phyloP scores from a whole-genome alignment of 2,329 filamentous ascomycete species.

The Thelonectria blattea region DNA sequence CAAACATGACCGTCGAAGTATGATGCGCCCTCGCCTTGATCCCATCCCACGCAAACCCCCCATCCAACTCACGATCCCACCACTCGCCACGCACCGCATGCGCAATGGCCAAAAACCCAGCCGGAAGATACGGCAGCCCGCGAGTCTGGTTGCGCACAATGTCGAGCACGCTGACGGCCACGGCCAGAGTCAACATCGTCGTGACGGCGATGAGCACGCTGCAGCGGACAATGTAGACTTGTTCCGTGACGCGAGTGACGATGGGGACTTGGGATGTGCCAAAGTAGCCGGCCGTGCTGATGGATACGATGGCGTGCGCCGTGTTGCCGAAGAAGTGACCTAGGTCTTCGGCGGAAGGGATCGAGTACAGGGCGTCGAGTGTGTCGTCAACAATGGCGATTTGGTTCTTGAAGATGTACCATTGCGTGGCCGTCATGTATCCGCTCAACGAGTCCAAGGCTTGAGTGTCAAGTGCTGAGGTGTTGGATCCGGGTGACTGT shows the following conservation, averaged over 20 bases:
- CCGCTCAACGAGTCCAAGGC: slow-evolving; percentile 20
- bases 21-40: slow-evolving; percentile 12
- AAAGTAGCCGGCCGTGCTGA: slow-evolving; percentile 31
- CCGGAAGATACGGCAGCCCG: slow-evolving; percentile 27
- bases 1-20: slow-evolving; percentile 29
- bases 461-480: slow-evolving; percentile 23
- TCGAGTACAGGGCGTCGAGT: slow-evolving; percentile 27
- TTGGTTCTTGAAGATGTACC: slow-evolving; percentile 27
- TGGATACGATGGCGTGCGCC: slow-evolving; percentile 30
- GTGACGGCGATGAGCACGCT: slow-evolving; percentile 28
- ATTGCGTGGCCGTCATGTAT: slow-evolving; percentile 34
- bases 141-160: slow-evolving; percentile 25
- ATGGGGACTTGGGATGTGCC: slow-evolving; percentile 24
- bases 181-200: slow-evolving; percentile 19
- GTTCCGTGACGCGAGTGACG: slow-evolving; percentile 13
- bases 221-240: slow-evolving; percentile 28
- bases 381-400: slow-evolving; percentile 28
- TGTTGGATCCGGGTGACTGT: slow-evolving; percentile 1
- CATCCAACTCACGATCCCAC: slow-evolving; percentile 29
- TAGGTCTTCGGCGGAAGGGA: slow-evolving; percentile 26
- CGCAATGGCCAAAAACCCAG: slow-evolving; percentile 27
- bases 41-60: slow-evolving; percentile 18
- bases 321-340: slow-evolving; percentile 33
- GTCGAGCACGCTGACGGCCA: slow-evolving; percentile 25
- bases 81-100: slow-evolving; percentile 28